Evolutionary conservation across 2,329 filamentous ascomycete species (phyloP).

Genomic region (Xylaria polymorpha): DNA sequence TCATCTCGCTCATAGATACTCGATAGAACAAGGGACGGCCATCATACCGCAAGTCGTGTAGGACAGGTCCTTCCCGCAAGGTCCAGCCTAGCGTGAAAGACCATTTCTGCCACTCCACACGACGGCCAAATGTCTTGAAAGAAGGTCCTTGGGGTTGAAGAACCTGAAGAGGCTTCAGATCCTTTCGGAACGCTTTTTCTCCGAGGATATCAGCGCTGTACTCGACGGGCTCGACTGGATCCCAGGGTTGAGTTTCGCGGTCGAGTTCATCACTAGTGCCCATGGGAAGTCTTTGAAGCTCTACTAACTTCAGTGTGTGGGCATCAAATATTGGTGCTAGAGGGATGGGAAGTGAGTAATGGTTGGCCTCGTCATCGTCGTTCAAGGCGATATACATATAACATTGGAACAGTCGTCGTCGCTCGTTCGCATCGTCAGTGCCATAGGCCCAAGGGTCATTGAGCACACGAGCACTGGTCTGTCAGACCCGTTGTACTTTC

Average conservation of each 20-base stretch:
- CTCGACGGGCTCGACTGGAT: slow-evolving; percentile 16
- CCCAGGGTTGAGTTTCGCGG: slow-evolving; percentile 5
- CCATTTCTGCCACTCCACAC: slow-evolving; percentile 75
- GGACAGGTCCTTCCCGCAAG: slow-evolving; percentile 74
- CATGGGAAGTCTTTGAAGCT: slow-evolving; percentile 23
- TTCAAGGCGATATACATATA: slow-evolving; percentile 29
- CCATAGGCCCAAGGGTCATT: slow-evolving; percentile 75
- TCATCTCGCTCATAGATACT: slow-evolving; percentile 75
- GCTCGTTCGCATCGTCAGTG: slow-evolving; percentile 25
- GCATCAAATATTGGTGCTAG: slow-evolving; percentile 51
- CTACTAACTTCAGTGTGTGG: slow-evolving; percentile 19
- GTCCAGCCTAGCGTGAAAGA: slow-evolving; percentile 76
- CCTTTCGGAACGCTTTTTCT: slow-evolving; percentile 53
- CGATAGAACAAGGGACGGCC: slow-evolving; percentile 74
- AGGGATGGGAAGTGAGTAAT: slow-evolving; percentile 60
- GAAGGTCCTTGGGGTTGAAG: slow-evolving; percentile 74
- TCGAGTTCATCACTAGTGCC: slow-evolving; percentile 1
- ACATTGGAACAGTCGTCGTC: slow-evolving; percentile 21
- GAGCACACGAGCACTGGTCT: slow-evolving; percentile 4
- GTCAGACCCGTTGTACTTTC: neutral
- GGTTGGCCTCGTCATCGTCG: slow-evolving; percentile 57
- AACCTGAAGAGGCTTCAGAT: slow-evolving; percentile 70
- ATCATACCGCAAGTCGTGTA: slow-evolving; percentile 77
- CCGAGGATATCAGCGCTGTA: slow-evolving; percentile 53
- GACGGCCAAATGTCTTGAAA: slow-evolving; percentile 66